Percentiles rank a stretch among this genome's conserved stretches.
Evolutionary conservation across 176 grass and related monocot species (phyloP).

Genomic region (Tillandsia leiboldiana): DNA sequence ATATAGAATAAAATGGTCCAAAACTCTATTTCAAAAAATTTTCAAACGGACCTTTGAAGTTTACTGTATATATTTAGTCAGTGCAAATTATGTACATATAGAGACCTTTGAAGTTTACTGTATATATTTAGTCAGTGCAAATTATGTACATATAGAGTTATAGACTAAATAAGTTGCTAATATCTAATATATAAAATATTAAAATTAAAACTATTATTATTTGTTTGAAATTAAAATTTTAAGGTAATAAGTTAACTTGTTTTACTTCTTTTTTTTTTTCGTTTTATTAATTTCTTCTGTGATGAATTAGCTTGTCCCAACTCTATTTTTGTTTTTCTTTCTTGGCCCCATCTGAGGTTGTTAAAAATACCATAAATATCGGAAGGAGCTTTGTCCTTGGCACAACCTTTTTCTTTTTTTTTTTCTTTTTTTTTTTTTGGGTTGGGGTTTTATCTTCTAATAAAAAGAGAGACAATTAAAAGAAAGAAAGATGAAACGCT

Average conservation of each 20-base stretch:
- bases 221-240: background rate
- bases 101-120: background rate
- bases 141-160: no score
- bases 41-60: no score
- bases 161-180: no score
- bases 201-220: background rate
- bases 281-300: background rate
- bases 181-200: no score
- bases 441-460: background rate
- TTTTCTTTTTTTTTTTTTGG: no score
- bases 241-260: background rate
- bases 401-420: background rate
- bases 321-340: background rate
- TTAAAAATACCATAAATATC: background rate
- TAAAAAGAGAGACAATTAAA: background rate
- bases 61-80: background rate
- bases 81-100: no score
- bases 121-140: no score
- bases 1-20: no score
- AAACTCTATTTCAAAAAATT: no score
- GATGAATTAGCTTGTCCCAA: background rate
- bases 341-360: slow-evolving; percentile 11
- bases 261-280: background rate
- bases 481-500: background rate
- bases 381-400: background rate